A percentile compares a stretch with the other conserved stretches of the same genome.
These are phyloP conservation scores for Sistotremastrum niveocremeum DNA, from an alignment of 768 basidiomycete species.

Conservation along the genomic window DNA sequence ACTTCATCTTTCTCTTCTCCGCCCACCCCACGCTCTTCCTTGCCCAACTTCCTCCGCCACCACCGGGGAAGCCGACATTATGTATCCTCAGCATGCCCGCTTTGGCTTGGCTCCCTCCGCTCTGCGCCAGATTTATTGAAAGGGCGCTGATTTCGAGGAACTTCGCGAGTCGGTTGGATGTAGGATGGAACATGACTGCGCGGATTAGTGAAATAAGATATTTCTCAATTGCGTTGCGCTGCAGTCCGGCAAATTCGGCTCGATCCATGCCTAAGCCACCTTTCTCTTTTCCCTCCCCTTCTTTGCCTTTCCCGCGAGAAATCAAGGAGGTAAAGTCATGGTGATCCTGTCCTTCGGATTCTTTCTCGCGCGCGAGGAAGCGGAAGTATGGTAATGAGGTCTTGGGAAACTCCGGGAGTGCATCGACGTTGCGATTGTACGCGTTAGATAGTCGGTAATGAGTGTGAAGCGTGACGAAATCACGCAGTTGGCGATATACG, in stretches of 20 bases:
- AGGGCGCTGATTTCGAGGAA: conserved; percentile 90
- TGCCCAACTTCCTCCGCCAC: conserved; percentile 32
- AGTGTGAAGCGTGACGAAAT: conserved; percentile 80
- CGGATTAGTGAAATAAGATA: conserved; percentile 83
- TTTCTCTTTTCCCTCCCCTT: conserved; percentile 39
- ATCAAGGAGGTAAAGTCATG: conserved; percentile 58
- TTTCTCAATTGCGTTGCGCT: conserved; percentile 72
- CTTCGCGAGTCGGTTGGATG: conserved; percentile 74
- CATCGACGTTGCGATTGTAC: conserved; percentile 55
- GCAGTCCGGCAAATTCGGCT: conserved; percentile 67
- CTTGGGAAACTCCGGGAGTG: conserved; percentile 84
- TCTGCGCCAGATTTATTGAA: conserved; percentile 63
- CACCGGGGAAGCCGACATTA: conserved; percentile 32
- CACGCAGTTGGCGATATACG: conserved; percentile 83
- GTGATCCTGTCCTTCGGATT: not conserved
- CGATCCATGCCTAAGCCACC: conserved; percentile 36
- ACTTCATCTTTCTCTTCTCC: conserved; percentile 54
- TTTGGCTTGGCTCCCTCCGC: conserved; percentile 83
- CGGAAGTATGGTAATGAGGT: conserved; percentile 20
- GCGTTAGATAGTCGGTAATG: conserved; percentile 83
- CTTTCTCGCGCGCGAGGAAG: not conserved
- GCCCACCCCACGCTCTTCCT: conserved; percentile 49
- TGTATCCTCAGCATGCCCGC: conserved; percentile 69
- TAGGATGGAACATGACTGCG: conserved; percentile 92
- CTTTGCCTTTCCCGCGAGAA: conserved; percentile 16